Percentiles rank a stretch among this genome's conserved stretches.
These are phyloP conservation scores for Cupressus sempervirens DNA, from an alignment of 75 land plant species.

Conservation along the genomic window DNA sequence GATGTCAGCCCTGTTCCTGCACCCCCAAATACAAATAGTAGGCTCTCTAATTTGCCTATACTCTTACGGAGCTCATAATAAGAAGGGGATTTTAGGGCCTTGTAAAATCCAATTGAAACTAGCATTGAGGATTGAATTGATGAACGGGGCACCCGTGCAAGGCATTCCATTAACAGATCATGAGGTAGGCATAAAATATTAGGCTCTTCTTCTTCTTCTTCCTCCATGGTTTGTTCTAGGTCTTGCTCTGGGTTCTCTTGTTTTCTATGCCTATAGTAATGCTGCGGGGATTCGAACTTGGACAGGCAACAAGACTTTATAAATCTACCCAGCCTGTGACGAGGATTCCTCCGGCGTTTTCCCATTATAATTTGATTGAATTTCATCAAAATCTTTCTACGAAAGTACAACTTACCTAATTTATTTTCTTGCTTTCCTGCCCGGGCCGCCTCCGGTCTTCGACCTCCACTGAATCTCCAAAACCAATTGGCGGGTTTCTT, in stretches of 20 bases:
- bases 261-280: not conserved
- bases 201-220: not conserved
- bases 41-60: constrained; percentile 26
- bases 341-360: not conserved
- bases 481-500: not conserved
- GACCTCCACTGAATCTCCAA: not conserved
- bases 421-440: not conserved
- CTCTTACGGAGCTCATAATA: constrained; percentile 30
- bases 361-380: constrained; percentile 1
- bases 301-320: not conserved
- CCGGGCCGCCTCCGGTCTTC: not conserved
- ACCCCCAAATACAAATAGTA: constrained; percentile 42
- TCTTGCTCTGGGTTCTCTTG: not conserved
- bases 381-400: not conserved
- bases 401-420: not conserved
- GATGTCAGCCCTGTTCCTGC: constrained; percentile 29
- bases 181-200: constrained; percentile 53
- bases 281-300: constrained; percentile 11
- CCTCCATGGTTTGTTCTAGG: not conserved
- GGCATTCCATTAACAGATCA: constrained; percentile 79
- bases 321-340: not conserved
- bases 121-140: constrained; percentile 36
- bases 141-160: constrained; percentile 44
- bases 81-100: constrained; percentile 28
- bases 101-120: constrained; percentile 40